These are phyloP conservation scores for Cornus kousa DNA, from an alignment of 148 eudicot genomes.

Conservation along the genomic window DNA sequence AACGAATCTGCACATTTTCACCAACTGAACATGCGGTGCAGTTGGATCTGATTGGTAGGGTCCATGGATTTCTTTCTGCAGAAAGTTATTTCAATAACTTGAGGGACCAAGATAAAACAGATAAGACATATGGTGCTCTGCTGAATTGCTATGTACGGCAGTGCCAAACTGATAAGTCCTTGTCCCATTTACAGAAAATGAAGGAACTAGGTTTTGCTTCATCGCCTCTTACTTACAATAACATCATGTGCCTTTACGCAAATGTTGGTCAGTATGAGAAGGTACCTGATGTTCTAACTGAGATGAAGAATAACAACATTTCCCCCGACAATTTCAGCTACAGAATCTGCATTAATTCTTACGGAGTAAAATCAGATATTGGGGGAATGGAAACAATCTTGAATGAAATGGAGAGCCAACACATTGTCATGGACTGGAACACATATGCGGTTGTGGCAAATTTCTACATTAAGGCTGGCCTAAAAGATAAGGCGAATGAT, in stretches of 20 bases:
- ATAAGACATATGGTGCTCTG: constrained; percentile 87
- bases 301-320: constrained; percentile 65
- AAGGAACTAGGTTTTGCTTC: constrained; percentile 65
- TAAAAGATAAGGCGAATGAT: constrained; percentile 47
- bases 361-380: constrained; percentile 60
- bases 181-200: constrained; percentile 69
- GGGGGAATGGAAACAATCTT: constrained; percentile 58
- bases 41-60: constrained; percentile 79
- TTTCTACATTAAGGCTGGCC: constrained; percentile 53
- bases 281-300: constrained; percentile 62
- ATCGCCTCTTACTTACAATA: constrained; percentile 62
- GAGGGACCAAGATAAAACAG: constrained; percentile 53
- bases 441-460: constrained; percentile 80
- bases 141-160: constrained; percentile 88
- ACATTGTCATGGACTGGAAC: constrained; percentile 81
- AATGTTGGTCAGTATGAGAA: constrained; percentile 47
- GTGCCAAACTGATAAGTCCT: constrained; percentile 59
- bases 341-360: constrained; percentile 79
- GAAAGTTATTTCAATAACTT: constrained; percentile 72
- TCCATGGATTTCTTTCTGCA: constrained; percentile 65
- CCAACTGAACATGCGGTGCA: constrained; percentile 79
- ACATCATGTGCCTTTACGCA: constrained; percentile 83
- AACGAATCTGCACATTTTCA: constrained; percentile 51
- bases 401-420: constrained; percentile 72
- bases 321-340: constrained; percentile 85